These are phyloP conservation scores for Russula emetica DNA, from an alignment of 768 basidiomycete species.

Conservation along the genomic window DNA sequence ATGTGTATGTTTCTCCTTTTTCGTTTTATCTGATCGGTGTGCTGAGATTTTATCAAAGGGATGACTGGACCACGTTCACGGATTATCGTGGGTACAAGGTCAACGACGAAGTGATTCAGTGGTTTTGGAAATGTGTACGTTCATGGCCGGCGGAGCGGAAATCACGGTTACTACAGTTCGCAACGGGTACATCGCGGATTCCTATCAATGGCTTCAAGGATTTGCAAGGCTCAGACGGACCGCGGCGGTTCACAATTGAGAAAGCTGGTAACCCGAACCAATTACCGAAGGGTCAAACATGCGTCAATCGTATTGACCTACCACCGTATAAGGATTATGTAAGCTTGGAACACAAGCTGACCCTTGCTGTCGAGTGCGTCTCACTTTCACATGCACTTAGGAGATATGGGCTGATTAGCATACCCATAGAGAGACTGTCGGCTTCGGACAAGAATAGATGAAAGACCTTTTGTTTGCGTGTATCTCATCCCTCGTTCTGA, in stretches of 20 bases:
- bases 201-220: constrained; percentile 98
- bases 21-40: neutral
- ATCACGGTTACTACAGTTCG: constrained; percentile 92
- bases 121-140: constrained; percentile 99
- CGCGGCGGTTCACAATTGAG: constrained; percentile 89
- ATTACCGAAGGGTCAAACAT: constrained; percentile 89
- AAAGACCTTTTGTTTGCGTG: neutral
- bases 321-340: constrained; percentile 94
- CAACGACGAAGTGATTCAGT: constrained; percentile 94
- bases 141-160: constrained; percentile 98
- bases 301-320: constrained; percentile 94
- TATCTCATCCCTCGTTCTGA: constrained; percentile 6
- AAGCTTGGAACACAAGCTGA: constrained; percentile 90
- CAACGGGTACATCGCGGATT: constrained; percentile 93
- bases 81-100: constrained; percentile 90
- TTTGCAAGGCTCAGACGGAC: constrained; percentile 77
- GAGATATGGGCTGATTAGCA: constrained; percentile 10
- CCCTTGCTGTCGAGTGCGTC: constrained; percentile 68
- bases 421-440: constrained; percentile 73
- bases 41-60: constrained; percentile 41
- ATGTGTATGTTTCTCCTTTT: constrained; percentile 62
- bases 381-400: constrained; percentile 11
- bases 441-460: constrained; percentile 83
- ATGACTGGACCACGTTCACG: constrained; percentile 99
- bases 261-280: constrained; percentile 96